Evolutionary conservation across 2,329 filamentous ascomycete genomes (phyloP), one percentile per base, ranked within the genome.

Genomic region (Pyricularia sp.): DNA sequence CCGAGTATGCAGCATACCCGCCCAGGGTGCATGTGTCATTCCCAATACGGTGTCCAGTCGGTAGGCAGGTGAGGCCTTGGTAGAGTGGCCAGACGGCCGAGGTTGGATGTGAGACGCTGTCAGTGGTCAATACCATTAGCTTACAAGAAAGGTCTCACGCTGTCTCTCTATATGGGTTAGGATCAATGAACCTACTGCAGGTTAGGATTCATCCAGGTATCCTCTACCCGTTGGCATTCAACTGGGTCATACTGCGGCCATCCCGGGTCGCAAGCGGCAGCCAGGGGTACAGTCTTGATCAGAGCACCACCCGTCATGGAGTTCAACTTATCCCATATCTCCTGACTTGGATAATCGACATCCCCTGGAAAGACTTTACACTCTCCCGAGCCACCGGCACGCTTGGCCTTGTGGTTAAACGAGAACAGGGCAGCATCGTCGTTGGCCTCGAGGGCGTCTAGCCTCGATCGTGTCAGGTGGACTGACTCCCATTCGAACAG

Each of bases 201-300:
- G 66, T 71, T 67, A 4, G 75, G 71, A 31, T 71, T 68, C 28
- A 66, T 69, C 76, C 77, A 79, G 57, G 72, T 66, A 10, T 65
- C 67, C 65, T 73, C 69, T 22, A 83, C 69, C 2, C 66, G 69
- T 1, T 70, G 66, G 70, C 83, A 85, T 28, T 70, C 67, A 1
- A 70, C 73, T 4, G 70, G 70, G 10, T 74, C 75, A 69, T 84
- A 72, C 69, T 81, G 84, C n/a, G 68, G 68, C 65, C 70, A 71
- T 7, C 73, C 75, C 31, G 77, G 73, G 67, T 87, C 84, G 69
- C 84, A 87, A 0, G 79, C 73, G 2, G 78, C 71, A 0, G 77
- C 84, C 3, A 85, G 69, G 0, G 85, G 84, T 2, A 79, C 72
- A 0, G 81, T 84, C 13, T 77, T 75, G 59, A 87, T 74, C 33